Evolutionary conservation across 768 basidiomycete genomes (phyloP).

Genomic region (Suillus plorans): DNA sequence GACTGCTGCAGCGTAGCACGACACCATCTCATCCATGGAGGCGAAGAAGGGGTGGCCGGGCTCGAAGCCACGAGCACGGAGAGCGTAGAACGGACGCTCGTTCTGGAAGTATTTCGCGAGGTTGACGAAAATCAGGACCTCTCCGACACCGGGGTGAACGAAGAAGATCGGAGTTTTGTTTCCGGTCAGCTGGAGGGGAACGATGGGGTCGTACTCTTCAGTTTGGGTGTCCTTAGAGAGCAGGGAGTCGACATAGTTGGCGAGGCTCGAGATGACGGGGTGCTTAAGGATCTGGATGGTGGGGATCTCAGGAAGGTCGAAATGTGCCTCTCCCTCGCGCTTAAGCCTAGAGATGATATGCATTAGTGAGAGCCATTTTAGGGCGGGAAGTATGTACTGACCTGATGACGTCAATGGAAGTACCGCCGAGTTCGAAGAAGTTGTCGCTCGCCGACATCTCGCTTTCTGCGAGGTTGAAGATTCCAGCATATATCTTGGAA

Average conservation of each 20-base stretch:
- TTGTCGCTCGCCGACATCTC: constrained; percentile 32
- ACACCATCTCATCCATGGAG: constrained; percentile 34
- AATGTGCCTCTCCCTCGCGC: constrained; percentile 26
- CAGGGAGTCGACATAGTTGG: constrained; percentile 30
- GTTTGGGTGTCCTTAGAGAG: constrained; percentile 15
- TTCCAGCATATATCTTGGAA: constrained; percentile 29
- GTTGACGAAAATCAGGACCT: constrained; percentile 41
- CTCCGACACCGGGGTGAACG: constrained; percentile 45
- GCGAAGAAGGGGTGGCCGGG: constrained; percentile 30
- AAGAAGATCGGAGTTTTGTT: constrained; percentile 43
- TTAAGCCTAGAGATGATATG: constrained; percentile 15
- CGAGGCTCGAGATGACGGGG: constrained; percentile 30
- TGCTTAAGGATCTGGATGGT: constrained; percentile 41
- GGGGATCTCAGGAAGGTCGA: constrained; percentile 33
- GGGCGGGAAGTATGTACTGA: background rate
- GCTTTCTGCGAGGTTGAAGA: constrained; percentile 27
- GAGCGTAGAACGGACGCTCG: constrained; percentile 39
- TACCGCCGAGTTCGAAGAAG: constrained; percentile 44
- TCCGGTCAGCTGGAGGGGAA: constrained; percentile 39
- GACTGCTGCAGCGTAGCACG: constrained; percentile 31
- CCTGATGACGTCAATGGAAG: constrained; percentile 38
- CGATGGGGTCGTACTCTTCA: constrained; percentile 39
- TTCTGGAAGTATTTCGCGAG: constrained; percentile 39
- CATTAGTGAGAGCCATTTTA: background rate
- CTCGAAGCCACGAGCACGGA: constrained; percentile 40